Percentiles rank a stretch among this genome's conserved stretches.
These are phyloP conservation scores for Dicorynia guianensis DNA, from an alignment of 306 rosid genomes.

Conservation along the genomic window DNA sequence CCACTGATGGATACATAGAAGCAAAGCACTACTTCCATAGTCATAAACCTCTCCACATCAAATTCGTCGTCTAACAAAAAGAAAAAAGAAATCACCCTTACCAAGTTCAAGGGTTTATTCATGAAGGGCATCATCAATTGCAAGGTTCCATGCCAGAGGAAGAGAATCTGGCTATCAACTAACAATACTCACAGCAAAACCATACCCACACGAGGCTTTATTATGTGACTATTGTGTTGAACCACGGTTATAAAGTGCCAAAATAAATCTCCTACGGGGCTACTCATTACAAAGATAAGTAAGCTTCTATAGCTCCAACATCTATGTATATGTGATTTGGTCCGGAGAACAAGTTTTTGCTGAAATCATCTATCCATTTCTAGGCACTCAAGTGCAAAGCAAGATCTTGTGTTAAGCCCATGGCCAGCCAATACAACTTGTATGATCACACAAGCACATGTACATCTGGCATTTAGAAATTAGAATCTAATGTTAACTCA, in stretches of 20 bases:
- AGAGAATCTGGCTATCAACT: conserved; percentile 11
- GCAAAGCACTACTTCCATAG: background rate
- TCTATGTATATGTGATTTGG: conserved; percentile 1
- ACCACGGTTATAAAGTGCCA: background rate
- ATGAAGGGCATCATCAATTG: too few species aligned
- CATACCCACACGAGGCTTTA: background rate
- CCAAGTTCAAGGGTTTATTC: background rate
- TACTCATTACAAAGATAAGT: conserved; percentile 33
- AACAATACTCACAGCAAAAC: background rate
- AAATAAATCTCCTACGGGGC: background rate
- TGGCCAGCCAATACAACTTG: background rate
- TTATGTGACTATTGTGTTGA: too few species aligned
- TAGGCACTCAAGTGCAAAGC: background rate
- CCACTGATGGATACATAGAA: background rate
- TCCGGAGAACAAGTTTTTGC: conserved; percentile 19
- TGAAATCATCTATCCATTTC: conserved; percentile 30
- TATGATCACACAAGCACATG: background rate
- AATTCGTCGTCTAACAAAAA: background rate
- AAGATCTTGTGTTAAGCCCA: conserved; percentile 31
- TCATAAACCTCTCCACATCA: background rate
- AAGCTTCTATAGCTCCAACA: conserved; percentile 7
- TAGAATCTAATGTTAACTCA: conserved; percentile 42
- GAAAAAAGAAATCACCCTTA: background rate
- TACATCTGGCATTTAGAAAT: conserved; percentile 11
- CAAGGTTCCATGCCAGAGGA: background rate